Conservation (phyloP, 106 monocot species). For the Narthecium ossifragum region DNA sequence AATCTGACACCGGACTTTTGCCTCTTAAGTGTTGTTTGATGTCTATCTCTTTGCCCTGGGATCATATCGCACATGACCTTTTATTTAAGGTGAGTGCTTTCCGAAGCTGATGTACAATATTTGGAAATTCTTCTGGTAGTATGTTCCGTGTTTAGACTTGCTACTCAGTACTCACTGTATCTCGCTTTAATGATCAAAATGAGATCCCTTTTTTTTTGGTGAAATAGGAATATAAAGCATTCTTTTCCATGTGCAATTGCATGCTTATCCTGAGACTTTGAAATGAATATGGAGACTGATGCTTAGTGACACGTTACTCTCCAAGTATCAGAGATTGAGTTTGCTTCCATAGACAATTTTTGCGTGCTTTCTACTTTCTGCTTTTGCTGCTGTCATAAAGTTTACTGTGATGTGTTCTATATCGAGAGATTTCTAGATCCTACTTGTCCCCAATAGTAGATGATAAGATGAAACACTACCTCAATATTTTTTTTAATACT, state of each 20-base stretch:
- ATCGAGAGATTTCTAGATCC: neutral
- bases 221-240: no score
- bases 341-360: no score
- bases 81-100: slow-evolving; percentile 60
- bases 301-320: neutral
- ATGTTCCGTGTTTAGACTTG: neutral
- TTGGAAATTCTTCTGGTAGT: no score
- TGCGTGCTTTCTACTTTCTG: neutral
- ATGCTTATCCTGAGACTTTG: no score
- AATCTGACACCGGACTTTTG: slow-evolving; percentile 34
- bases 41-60: slow-evolving; percentile 95
- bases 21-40: slow-evolving; percentile 93
- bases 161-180: neutral
- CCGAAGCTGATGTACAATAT: neutral
- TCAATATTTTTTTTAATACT: neutral
- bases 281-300: neutral
- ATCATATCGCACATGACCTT: slow-evolving; percentile 83
- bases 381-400: neutral
- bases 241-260: no score
- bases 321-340: no score
- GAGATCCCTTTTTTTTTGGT: neutral
- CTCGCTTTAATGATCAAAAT: neutral
- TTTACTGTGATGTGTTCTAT: neutral
- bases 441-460: neutral
- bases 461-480: neutral